Evolutionary conservation across 2,329 filamentous ascomycete genomes (phyloP), one percentile per base, ranked within the genome.

Genomic region (Neoarthrinium moseri): DNA sequence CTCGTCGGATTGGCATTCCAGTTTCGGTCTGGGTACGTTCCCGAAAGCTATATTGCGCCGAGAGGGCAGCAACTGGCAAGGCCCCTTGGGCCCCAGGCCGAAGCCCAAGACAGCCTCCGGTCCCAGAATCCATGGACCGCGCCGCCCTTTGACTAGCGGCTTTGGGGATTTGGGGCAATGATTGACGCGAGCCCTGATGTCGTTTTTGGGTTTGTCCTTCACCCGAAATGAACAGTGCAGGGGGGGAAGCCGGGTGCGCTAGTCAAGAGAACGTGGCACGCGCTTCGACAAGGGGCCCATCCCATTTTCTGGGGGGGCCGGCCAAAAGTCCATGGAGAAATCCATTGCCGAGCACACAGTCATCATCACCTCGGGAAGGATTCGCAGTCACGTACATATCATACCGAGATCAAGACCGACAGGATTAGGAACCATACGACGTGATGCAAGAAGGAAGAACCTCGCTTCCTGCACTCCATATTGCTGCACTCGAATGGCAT

Each of bases 201-300:
- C 22, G 12, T 29, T 40, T 29, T 40, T 24, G 37, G 37, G 15
- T 40, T 40, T 40, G 24, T 40, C 37, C 37, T 23, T 18, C 20
- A 29, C 22, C 23, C 21, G 37, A 24, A 23, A 23, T 17, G 37
- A 29, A 26, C 8, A 27, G 21, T 36, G 35, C 18, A 23, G 11
- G 20, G 35, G 18, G 11, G 12, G 23, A 6, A n/a, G 15, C 15
- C 21, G 37, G 24, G 23, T 23, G n/a, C 35, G 35, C 35, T 27
- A 24, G 21, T 18, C n/a, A 15, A 15, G n/a, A 40, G 23, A 29
- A 29, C 20, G 37, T 27, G 12, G 23, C 23, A 21, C 13, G 22
- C n/a, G 32, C 32, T 11, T 15, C 13, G n/a, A 12, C 8, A 34
- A 17, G 32, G 32, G 32, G 26, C 10, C n/a, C n/a, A 10, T 3